Evolutionary conservation across 192 early-diverging fungal species (phyloP).

Genomic region (Entrophospora sp.): DNA sequence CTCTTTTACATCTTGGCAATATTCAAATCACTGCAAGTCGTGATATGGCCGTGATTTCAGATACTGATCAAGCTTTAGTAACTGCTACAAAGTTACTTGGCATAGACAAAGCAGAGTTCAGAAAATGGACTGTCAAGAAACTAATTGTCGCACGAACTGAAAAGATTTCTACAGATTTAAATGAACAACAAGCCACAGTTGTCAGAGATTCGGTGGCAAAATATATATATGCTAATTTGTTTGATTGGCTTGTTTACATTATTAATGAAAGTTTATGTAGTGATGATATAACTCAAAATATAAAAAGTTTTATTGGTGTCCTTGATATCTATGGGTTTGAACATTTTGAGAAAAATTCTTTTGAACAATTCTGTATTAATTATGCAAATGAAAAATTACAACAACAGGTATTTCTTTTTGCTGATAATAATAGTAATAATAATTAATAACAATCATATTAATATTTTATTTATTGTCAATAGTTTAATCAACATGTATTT

Average conservation of each 20-base stretch:
- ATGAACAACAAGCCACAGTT: slow-evolving; percentile 59
- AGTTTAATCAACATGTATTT: slow-evolving; percentile 98
- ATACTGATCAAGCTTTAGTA: slow-evolving; percentile 65
- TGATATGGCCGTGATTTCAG: slow-evolving; percentile 60
- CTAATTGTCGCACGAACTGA: slow-evolving; percentile 87
- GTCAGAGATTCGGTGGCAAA: slow-evolving; percentile 93
- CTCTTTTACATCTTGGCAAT: slow-evolving; percentile 92
- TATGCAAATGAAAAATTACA: slow-evolving; percentile 98
- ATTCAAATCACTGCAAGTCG: slow-evolving; percentile 71
- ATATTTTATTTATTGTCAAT: too few relatives aligned
- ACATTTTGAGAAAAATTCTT: slow-evolving; percentile 98
- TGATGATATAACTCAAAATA: slow-evolving; percentile 33
- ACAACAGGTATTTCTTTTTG: slow-evolving; percentile 49
- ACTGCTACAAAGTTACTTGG: slow-evolving; percentile 68
- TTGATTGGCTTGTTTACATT: slow-evolving; percentile 91
- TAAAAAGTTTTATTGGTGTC: slow-evolving; percentile 84
- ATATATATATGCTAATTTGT: slow-evolving; percentile 91
- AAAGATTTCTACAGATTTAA: slow-evolving; percentile 81
- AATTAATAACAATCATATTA: neutral
- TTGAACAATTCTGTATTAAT: slow-evolving; percentile 99
- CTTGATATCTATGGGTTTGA: slow-evolving; percentile 99
- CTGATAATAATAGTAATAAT: neutral
- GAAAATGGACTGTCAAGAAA: slow-evolving; percentile 90
- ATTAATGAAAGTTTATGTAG: slow-evolving; percentile 78
- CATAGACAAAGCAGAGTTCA: slow-evolving; percentile 70